These are phyloP conservation scores for Apiotrichum mycotoxinovorans DNA, from an alignment of 1,284 basidiomycete species.

Conservation along the genomic window DNA sequence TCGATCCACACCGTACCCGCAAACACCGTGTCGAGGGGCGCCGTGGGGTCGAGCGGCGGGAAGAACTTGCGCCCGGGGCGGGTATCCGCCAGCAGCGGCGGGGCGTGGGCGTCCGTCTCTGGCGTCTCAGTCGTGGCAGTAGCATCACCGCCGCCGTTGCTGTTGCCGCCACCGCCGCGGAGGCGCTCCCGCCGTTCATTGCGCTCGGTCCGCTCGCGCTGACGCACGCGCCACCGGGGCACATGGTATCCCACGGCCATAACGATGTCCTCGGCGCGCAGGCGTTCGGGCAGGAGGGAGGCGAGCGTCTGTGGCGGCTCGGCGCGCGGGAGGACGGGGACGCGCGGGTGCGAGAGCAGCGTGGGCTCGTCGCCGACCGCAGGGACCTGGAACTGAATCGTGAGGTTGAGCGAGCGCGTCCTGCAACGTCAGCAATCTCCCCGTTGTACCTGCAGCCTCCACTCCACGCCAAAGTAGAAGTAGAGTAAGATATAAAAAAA, in stretches of 20 bases:
- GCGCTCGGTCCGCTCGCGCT: constrained; percentile 10
- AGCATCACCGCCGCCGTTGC: too few species aligned
- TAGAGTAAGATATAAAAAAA: too few species aligned
- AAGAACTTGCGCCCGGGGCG: constrained; percentile 47
- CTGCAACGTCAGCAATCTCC: constrained; percentile 11
- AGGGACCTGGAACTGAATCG: constrained; percentile 66
- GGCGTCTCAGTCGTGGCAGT: background rate
- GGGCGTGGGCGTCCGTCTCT: background rate
- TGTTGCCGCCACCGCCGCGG: background rate
- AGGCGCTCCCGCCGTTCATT: background rate
- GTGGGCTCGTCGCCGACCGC: constrained; percentile 45
- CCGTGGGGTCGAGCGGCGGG: constrained; percentile 58
- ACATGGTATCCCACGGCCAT: constrained; percentile 29
- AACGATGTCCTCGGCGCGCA: constrained; percentile 10
- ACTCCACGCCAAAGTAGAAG: too few species aligned
- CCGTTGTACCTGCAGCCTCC: background rate
- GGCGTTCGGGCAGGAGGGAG: constrained; percentile 22
- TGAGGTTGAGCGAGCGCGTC: constrained; percentile 59
- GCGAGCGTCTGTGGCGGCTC: constrained; percentile 16
- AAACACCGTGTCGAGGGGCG: constrained; percentile 56
- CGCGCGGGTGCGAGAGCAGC: constrained; percentile 21
- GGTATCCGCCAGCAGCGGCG: background rate
- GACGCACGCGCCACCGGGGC: constrained; percentile 17
- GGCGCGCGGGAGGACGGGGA: constrained; percentile 23
- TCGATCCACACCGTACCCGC: constrained; percentile 67